Conservation (phyloP, 169 alveolate genomes). For the Plasmodium yoelii region DNA sequence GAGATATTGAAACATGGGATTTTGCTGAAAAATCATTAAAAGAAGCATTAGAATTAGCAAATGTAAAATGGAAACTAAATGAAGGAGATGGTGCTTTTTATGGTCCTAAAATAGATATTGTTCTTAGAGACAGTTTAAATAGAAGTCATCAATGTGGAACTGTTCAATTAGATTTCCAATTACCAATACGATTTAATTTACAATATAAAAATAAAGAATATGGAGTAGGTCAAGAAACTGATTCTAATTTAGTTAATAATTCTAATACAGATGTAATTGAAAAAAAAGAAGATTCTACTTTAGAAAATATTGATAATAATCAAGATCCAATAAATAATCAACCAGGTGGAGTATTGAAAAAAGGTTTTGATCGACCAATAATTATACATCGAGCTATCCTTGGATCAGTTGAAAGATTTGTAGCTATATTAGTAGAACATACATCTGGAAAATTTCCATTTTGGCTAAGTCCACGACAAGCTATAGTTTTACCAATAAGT, state of each 20-base stretch:
- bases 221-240: constrained; percentile 43
- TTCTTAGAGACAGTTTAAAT: constrained; percentile 96
- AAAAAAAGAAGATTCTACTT: neutral
- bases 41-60: constrained; percentile 94
- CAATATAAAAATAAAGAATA: constrained; percentile 94
- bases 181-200: constrained; percentile 98
- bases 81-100: constrained; percentile 99
- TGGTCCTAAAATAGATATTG: constrained; percentile 99
- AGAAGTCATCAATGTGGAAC: constrained; percentile 99
- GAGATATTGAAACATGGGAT: constrained; percentile 96
- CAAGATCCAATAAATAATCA: neutral
- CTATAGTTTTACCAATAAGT: constrained; percentile 94
- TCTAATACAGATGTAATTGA: neutral
- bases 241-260: neutral
- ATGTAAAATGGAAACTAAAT: constrained; percentile 95
- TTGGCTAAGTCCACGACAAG: constrained; percentile 99
- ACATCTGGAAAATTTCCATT: constrained; percentile 99
- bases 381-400: constrained; percentile 99
- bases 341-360: neutral
- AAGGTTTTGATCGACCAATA: constrained; percentile 97
- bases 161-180: constrained; percentile 98
- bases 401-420: constrained; percentile 97
- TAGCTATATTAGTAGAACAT: constrained; percentile 97
- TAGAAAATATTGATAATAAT: neutral
- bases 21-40: constrained; percentile 95